Conservation (phyloP, 73 alveolate genomes). For the Tetrahymena borealis region DNA sequence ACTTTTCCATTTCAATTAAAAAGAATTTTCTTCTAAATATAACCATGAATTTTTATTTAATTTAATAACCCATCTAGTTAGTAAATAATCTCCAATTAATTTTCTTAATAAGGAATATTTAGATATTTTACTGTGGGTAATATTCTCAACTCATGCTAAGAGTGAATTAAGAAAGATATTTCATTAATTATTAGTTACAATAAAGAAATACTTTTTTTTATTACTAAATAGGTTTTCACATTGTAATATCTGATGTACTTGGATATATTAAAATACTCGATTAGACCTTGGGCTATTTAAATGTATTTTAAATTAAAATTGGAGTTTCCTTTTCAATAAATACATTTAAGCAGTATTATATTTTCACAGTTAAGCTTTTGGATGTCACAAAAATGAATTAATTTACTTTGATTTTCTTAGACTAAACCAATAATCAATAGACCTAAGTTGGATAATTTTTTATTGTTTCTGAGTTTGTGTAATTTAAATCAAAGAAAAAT, state of each 20-base stretch:
- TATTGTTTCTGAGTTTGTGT: neutral
- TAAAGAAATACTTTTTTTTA: too few species aligned
- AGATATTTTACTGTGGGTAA: too few species aligned
- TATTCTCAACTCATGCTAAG: too few species aligned
- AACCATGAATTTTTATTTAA: too few species aligned
- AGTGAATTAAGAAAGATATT: too few species aligned
- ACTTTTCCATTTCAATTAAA: too few species aligned
- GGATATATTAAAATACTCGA: neutral
- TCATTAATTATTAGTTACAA: too few species aligned
- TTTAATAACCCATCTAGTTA: too few species aligned
- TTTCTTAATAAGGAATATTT: too few species aligned
- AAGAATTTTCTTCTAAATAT: too few species aligned
- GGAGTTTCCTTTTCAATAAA: neutral
- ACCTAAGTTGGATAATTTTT: neutral
- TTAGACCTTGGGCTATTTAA: neutral
- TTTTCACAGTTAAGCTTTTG: neutral
- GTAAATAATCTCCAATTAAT: too few species aligned
- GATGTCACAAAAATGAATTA: neutral
- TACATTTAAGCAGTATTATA: neutral
- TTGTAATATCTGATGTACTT: neutral
- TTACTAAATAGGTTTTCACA: neutral
- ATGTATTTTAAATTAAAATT: neutral
- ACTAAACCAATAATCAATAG: neutral
- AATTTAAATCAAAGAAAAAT: neutral
- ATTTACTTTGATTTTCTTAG: neutral